phyloP scores from a whole-genome alignment of 805 yeast species.

The Hanseniaspora lindneri region DNA sequence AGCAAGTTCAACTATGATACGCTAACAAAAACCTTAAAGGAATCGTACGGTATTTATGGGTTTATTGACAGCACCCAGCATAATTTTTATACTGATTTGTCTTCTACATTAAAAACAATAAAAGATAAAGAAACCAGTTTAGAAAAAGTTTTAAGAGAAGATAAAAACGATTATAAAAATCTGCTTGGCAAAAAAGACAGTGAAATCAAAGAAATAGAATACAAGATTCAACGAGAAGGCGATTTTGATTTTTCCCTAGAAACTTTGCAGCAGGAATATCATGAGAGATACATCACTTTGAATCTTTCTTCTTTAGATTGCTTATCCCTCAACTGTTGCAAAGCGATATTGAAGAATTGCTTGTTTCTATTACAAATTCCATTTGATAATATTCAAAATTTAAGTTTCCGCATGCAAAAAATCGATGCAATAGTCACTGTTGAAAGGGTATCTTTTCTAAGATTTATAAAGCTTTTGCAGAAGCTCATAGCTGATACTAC shows the following conservation, averaged over 20 bases:
- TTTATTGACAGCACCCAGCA: not conserved
- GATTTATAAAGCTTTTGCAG: not conserved
- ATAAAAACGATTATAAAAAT: not conserved
- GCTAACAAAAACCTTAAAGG: not conserved
- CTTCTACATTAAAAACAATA: not conserved
- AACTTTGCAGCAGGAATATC: not conserved
- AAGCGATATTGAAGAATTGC: not conserved
- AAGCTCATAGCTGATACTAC: not conserved
- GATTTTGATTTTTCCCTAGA: not conserved
- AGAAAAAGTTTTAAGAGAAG: not conserved
- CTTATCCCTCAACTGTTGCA: not conserved
- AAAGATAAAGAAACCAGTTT: not conserved
- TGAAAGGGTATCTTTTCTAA: not conserved
- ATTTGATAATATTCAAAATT: not conserved
- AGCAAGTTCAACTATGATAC: not conserved
- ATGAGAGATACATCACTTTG: not conserved
- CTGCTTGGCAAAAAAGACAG: slow-evolving; percentile 2
- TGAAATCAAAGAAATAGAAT: slow-evolving; percentile 8
- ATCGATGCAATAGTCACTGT: not conserved
- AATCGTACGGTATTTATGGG: not conserved
- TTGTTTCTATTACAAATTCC: not conserved
- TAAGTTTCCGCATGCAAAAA: not conserved
- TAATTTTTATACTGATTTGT: not conserved
- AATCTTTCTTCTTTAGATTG: not conserved
- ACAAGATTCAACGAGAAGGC: not conserved